Evolutionary conservation across 805 yeast genomes (phyloP).

Genomic region (Metschnikowia shivogae): DNA sequence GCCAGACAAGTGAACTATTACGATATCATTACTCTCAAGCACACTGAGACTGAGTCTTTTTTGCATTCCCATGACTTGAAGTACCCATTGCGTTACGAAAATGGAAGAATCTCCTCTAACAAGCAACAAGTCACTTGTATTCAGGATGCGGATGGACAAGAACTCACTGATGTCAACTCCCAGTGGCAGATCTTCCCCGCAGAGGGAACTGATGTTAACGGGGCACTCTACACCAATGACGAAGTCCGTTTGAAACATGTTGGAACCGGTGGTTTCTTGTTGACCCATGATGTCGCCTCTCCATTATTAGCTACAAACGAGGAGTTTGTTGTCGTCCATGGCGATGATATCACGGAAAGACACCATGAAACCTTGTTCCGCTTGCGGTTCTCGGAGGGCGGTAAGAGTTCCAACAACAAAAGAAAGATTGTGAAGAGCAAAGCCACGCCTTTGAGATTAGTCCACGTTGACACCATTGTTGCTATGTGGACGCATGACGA

Average conservation of each 20-base stretch:
- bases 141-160: constrained; percentile 33
- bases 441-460: constrained; percentile 60
- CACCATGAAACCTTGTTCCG: constrained; percentile 77
- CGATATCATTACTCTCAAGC: constrained; percentile 74
- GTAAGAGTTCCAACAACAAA: constrained; percentile 40
- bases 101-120: constrained; percentile 90
- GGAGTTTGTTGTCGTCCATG: constrained; percentile 75
- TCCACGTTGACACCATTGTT: constrained; percentile 84
- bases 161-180: constrained; percentile 54
- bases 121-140: constrained; percentile 90
- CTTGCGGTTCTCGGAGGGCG: constrained; percentile 47
- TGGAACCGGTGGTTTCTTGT: constrained; percentile 70
- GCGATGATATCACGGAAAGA: constrained; percentile 43
- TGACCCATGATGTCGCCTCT: constrained; percentile 95
- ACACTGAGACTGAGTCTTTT: constrained; percentile 71
- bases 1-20: constrained; percentile 70
- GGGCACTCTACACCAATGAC: constrained; percentile 60
- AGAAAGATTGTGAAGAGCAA: constrained; percentile 61
- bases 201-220: constrained; percentile 26
- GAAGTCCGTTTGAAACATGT: constrained; percentile 76
- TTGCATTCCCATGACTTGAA: constrained; percentile 75
- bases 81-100: constrained; percentile 92
- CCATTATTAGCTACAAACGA: constrained; percentile 90
- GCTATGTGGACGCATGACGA: constrained; percentile 93
- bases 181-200: constrained; percentile 84